These are phyloP conservation scores for Sarocladium oryzae DNA, from an alignment of 2,329 filamentous ascomycete species.

Conservation along the genomic window DNA sequence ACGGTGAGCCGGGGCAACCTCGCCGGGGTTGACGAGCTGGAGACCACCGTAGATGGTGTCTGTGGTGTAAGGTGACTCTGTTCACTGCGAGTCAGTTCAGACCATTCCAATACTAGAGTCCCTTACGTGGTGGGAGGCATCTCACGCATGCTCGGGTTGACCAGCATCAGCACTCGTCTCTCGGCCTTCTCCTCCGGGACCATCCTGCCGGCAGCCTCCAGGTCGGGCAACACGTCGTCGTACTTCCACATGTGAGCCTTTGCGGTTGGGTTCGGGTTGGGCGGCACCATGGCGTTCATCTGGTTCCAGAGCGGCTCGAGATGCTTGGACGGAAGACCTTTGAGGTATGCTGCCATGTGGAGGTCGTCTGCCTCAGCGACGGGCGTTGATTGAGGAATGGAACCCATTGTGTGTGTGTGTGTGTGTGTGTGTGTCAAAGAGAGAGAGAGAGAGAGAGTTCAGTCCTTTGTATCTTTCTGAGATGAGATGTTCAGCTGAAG, in stretches of 20 bases:
- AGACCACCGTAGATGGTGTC: conserved; percentile 53
- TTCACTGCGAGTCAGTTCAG: neutral
- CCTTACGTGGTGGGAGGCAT: too few relatives aligned
- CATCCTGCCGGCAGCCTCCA: conserved; percentile 26
- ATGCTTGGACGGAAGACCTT: conserved; percentile 21
- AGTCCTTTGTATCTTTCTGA: too few relatives aligned
- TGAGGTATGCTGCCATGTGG: neutral
- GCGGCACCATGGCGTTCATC: conserved; percentile 38
- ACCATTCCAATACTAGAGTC: too few relatives aligned
- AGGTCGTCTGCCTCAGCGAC: neutral
- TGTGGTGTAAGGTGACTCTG: conserved; percentile 47
- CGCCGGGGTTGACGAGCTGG: conserved; percentile 49
- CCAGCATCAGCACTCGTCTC: conserved; percentile 34
- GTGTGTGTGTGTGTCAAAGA: neutral
- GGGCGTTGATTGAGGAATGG: neutral
- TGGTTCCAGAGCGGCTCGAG: conserved; percentile 41
- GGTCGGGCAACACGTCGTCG: conserved; percentile 25
- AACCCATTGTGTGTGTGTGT: neutral
- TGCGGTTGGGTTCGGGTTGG: conserved; percentile 34
- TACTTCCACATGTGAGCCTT: conserved; percentile 35
- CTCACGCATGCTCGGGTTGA: conserved; percentile 42
- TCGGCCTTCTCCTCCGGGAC: conserved; percentile 34
- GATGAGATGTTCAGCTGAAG: too few relatives aligned
- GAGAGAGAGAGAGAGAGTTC: too few relatives aligned
- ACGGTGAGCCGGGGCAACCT: conserved; percentile 47